Evolutionary conservation across 176 grass and related monocot species (phyloP).

Genomic region (Cenchrus fungigraminus): DNA sequence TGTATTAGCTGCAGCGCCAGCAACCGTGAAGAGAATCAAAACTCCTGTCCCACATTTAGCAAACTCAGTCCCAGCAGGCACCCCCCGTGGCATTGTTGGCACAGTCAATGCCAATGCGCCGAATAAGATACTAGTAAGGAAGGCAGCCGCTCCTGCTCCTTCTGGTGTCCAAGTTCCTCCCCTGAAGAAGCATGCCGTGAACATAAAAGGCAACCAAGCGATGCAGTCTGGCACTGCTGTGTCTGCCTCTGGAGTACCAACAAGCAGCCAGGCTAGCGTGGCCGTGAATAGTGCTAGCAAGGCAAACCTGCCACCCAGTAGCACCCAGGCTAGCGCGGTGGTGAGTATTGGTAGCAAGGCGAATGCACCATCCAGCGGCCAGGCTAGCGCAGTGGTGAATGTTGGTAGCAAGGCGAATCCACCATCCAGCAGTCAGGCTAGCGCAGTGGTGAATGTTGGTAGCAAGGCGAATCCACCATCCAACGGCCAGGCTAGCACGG

Average conservation of each 20-base stretch:
- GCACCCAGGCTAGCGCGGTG: background rate
- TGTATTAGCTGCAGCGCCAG: slow-evolving; percentile 22
- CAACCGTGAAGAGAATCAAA: slow-evolving; percentile 37
- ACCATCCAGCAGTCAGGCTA: background rate
- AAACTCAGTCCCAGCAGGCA: background rate
- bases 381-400: background rate
- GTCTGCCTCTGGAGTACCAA: background rate
- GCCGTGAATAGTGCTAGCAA: background rate
- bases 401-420: background rate
- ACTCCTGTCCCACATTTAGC: slow-evolving; percentile 2
- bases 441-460: background rate
- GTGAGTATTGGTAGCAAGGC: slow-evolving; percentile 2
- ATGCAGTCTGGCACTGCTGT: background rate
- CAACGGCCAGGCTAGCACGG: background rate
- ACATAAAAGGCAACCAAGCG: slow-evolving; percentile 23
- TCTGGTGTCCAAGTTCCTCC: slow-evolving; percentile 27
- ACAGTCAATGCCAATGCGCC: slow-evolving; percentile 26
- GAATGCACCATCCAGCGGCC: slow-evolving; percentile 19
- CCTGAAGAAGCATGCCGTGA: slow-evolving; percentile 15
- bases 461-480: background rate
- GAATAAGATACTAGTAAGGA: slow-evolving; percentile 34
- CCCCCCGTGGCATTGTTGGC: slow-evolving; percentile 18
- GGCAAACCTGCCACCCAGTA: background rate
- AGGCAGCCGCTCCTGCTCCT: slow-evolving; percentile 6
- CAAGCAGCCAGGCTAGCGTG: slow-evolving; percentile 9